A percentile compares a stretch with the other conserved stretches of the same genome.
phyloP scores from a whole-genome alignment of 352 stramenopile species.

The Phytophthora aleatoria region DNA sequence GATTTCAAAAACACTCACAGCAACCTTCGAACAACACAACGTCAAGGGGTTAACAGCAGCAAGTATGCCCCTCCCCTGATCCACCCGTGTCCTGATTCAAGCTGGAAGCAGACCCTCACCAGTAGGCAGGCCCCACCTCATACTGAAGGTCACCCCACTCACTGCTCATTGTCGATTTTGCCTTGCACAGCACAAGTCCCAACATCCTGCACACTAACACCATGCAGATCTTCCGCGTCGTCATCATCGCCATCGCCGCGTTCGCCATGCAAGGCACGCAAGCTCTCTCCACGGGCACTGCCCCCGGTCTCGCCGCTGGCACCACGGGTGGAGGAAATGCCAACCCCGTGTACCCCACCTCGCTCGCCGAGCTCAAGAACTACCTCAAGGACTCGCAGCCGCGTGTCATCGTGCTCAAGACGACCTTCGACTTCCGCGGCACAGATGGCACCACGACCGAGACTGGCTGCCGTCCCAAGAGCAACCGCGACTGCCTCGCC shows the following conservation, averaged over 20 bases:
- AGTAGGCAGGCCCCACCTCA: slow-evolving; percentile 1
- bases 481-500: slow-evolving; percentile 44
- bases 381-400: slow-evolving; percentile 45
- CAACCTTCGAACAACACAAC: background rate
- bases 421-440: slow-evolving; percentile 55
- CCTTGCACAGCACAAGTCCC: slow-evolving; percentile 14
- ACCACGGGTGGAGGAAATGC: slow-evolving; percentile 51
- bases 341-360: slow-evolving; percentile 44
- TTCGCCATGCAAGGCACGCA: slow-evolving; percentile 40
- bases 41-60: background rate
- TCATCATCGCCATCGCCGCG: slow-evolving; percentile 21
- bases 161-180: slow-evolving; percentile 27
- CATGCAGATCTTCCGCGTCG: slow-evolving; percentile 30
- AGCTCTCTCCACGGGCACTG: slow-evolving; percentile 4
- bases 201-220: slow-evolving; percentile 4
- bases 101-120: background rate
- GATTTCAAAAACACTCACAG: background rate
- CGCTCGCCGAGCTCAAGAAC: slow-evolving; percentile 45
- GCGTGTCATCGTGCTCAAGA: slow-evolving; percentile 59
- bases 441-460: slow-evolving; percentile 57
- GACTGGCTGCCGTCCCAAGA: slow-evolving; percentile 47
- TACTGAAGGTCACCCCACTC: background rate
- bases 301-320: slow-evolving; percentile 2
- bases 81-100: slow-evolving; percentile 5
- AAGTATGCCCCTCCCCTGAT: slow-evolving; percentile 1